Evolutionary conservation across 495 filamentous ascomycete species (phyloP).

Genomic region (Collariella sp.): DNA sequence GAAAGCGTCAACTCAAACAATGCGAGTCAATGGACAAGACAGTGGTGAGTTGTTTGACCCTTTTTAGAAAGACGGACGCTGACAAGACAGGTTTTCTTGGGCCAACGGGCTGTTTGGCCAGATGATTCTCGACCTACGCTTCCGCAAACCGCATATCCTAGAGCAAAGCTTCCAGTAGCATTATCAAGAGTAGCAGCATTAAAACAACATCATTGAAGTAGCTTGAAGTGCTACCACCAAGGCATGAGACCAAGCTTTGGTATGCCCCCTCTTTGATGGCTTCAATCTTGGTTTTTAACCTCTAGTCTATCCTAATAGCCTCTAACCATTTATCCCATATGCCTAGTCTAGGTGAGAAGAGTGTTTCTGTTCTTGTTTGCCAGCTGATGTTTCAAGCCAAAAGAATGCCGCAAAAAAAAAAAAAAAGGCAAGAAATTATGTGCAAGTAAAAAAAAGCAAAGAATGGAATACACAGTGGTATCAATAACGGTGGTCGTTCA

Average conservation of each 20-base stretch:
- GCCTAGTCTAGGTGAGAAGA: neutral
- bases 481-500: conserved; percentile 9
- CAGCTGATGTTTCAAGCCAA: neutral
- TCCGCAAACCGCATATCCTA: conserved; percentile 34
- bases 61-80: conserved; percentile 1
- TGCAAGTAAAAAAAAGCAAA: conserved; percentile 2
- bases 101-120: conserved; percentile 62
- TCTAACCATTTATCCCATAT: neutral
- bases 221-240: too few species aligned
- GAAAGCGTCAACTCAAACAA: conserved; percentile 51
- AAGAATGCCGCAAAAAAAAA: neutral
- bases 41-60: conserved; percentile 38
- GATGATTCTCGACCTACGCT: conserved; percentile 50
- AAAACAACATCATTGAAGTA: neutral
- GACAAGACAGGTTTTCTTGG: conserved; percentile 52
- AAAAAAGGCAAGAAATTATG: conserved; percentile 1
- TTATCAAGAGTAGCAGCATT: neutral
- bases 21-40: conserved; percentile 46
- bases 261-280: too few species aligned
- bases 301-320: neutral
- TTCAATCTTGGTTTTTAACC: neutral
- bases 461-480: conserved; percentile 16
- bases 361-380: neutral
- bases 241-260: too few species aligned
- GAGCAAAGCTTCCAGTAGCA: conserved; percentile 31